Evolutionary conservation across 1,139 yeast genomes (phyloP).

Genomic region (Geotrichum cucujoidarum): DNA sequence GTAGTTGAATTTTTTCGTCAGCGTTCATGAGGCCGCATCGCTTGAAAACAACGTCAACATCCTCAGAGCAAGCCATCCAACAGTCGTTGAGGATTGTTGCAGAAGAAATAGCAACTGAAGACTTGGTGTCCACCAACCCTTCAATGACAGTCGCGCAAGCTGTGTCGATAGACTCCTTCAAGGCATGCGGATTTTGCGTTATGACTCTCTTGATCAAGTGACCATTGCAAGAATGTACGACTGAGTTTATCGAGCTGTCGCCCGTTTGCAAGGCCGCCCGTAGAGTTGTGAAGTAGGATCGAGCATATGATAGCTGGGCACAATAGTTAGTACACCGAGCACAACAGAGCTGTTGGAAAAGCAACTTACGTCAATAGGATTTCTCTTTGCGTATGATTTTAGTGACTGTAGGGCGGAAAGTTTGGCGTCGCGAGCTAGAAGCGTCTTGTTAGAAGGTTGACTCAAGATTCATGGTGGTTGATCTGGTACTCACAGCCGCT

Average conservation of each 20-base stretch:
- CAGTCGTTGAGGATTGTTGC: slow-evolving; percentile 57
- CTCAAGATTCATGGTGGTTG: background rate
- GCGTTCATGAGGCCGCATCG: slow-evolving; percentile 50
- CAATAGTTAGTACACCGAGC: slow-evolving; percentile 37
- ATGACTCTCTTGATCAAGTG: slow-evolving; percentile 73
- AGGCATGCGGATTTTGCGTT: slow-evolving; percentile 59
- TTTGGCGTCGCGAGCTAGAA: slow-evolving; percentile 31
- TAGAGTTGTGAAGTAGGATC: slow-evolving; percentile 49
- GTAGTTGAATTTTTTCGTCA: slow-evolving; percentile 42
- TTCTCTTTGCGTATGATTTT: slow-evolving; percentile 67
- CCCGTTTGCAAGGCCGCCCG: slow-evolving; percentile 44
- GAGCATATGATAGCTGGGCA: slow-evolving; percentile 30
- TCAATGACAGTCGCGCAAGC: slow-evolving; percentile 57
- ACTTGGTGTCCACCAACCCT: slow-evolving; percentile 48
- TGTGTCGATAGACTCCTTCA: slow-evolving; percentile 46
- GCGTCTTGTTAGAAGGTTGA: background rate
- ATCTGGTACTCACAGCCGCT: background rate
- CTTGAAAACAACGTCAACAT: slow-evolving; percentile 48
- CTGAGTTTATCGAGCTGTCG: slow-evolving; percentile 42
- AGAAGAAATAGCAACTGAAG: slow-evolving; percentile 46
- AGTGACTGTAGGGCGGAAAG: slow-evolving; percentile 45
- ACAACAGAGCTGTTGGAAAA: slow-evolving; percentile 23
- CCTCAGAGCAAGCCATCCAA: slow-evolving; percentile 59
- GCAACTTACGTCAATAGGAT: slow-evolving; percentile 48
- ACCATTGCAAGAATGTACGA: slow-evolving; percentile 64